phyloP scores from a whole-genome alignment of 345 rosid species.

The Chamaenerion angustifolium region DNA sequence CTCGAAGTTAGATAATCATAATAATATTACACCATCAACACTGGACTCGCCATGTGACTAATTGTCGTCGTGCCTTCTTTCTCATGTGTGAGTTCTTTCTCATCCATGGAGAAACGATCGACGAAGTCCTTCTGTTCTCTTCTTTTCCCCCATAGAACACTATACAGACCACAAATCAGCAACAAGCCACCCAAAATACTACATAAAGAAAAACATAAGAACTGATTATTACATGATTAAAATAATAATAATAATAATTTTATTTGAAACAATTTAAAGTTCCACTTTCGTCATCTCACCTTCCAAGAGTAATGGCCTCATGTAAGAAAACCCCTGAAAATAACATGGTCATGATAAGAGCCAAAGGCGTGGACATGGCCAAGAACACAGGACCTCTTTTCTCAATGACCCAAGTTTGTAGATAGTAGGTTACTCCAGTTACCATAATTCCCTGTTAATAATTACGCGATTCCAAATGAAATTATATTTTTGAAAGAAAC shows the following conservation, averaged over 20 bases:
- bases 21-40: too few relatives aligned
- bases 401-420: constrained; percentile 90
- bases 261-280: too few relatives aligned
- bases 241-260: too few relatives aligned
- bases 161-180: constrained; percentile 64
- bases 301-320: constrained; percentile 55
- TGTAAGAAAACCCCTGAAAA: constrained; percentile 50
- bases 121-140: constrained; percentile 27
- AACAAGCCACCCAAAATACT: constrained; percentile 63
- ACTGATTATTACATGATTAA: too few relatives aligned
- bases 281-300: too few relatives aligned
- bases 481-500: not conserved
- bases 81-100: constrained; percentile 24
- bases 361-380: constrained; percentile 79
- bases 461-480: too few relatives aligned
- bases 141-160: constrained; percentile 80
- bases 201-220: constrained; percentile 4
- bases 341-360: constrained; percentile 48
- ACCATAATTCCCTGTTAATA: constrained; percentile 78
- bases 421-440: constrained; percentile 68
- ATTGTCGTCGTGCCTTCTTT: constrained; percentile 9
- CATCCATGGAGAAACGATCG: constrained; percentile 15
- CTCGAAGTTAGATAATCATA: too few relatives aligned
- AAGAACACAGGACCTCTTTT: constrained; percentile 83
- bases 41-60: too few relatives aligned